phyloP scores from a whole-genome alignment of 2,329 filamentous ascomycete genomes.

The Triangularia setosa region DNA sequence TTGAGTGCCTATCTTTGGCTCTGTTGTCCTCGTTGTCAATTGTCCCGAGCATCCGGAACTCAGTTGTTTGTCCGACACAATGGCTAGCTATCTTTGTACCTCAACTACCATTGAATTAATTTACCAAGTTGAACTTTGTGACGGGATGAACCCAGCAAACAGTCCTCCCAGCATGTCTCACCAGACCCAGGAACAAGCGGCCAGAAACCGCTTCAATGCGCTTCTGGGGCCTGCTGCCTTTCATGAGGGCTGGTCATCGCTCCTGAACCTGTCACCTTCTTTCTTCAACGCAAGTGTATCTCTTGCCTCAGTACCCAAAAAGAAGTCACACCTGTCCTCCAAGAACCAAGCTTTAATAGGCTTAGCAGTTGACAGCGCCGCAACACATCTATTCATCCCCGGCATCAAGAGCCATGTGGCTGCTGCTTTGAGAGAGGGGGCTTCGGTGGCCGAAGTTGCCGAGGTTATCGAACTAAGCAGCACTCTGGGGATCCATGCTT shows the following conservation, averaged over 20 bases:
- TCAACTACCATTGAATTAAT: background rate
- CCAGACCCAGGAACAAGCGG: background rate
- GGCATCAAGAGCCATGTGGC: constrained; percentile 39
- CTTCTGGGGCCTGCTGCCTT: constrained; percentile 23
- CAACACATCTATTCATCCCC: constrained; percentile 42
- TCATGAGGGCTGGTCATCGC: constrained; percentile 28
- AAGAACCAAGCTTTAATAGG: constrained; percentile 42
- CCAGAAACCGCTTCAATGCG: constrained; percentile 17
- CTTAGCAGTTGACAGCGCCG: constrained; percentile 40
- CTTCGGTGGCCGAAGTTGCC: constrained; percentile 39
- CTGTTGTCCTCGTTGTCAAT: background rate
- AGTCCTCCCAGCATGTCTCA: background rate
- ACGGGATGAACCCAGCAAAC: background rate
- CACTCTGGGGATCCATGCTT: constrained; percentile 45
- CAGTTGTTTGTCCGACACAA: background rate
- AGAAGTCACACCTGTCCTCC: constrained; percentile 32
- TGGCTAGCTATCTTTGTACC: background rate
- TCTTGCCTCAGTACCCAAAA: constrained; percentile 27
- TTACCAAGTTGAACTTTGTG: background rate
- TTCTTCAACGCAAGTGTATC: constrained; percentile 29
- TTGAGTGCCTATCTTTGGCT: background rate
- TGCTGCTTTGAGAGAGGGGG: constrained; percentile 38
- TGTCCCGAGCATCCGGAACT: background rate
- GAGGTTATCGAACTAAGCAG: constrained; percentile 42
- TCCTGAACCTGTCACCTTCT: constrained; percentile 24